A percentile compares a stretch with the other conserved stretches of the same genome.
These are phyloP conservation scores for Earliella scabrosa DNA, from an alignment of 1,284 basidiomycete species.

Conservation along the genomic window DNA sequence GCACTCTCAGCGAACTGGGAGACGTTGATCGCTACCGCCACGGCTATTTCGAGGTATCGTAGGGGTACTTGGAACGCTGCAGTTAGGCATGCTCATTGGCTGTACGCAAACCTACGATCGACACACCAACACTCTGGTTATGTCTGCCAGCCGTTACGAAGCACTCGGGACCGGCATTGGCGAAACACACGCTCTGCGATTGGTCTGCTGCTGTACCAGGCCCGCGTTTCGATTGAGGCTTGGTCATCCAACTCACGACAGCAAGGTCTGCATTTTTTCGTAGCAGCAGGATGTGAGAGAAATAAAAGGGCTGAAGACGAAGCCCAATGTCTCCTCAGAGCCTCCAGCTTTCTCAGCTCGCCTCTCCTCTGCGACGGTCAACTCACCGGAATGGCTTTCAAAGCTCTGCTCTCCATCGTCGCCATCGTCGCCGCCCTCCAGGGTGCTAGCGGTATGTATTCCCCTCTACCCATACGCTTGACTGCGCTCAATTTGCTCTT, in stretches of 20 bases:
- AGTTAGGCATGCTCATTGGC: background rate
- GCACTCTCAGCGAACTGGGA: too few relatives aligned
- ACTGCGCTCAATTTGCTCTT: background rate
- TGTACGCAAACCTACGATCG: background rate
- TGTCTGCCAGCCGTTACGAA: background rate
- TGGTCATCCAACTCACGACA: background rate
- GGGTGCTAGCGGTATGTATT: background rate
- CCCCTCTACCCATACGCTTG: background rate
- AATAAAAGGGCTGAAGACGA: background rate
- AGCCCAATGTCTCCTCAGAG: background rate
- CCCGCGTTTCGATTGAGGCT: too few relatives aligned
- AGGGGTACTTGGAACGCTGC: too few relatives aligned
- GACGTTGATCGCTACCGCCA: too few relatives aligned
- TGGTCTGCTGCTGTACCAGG: background rate
- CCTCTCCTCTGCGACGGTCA: background rate
- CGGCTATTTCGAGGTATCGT: too few relatives aligned
- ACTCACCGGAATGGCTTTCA: constrained; percentile 3
- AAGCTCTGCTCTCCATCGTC: constrained; percentile 2
- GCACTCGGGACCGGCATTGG: background rate
- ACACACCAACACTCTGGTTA: background rate
- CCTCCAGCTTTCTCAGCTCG: background rate
- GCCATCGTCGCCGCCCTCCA: constrained; percentile 1
- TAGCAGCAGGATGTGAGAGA: background rate
- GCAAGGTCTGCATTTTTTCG: background rate
- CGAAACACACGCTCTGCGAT: background rate